Percentiles rank a stretch among this genome's conserved stretches.
Evolutionary conservation across 306 rosid genomes (phyloP).

Genomic region (Lathyrus aphaca): DNA sequence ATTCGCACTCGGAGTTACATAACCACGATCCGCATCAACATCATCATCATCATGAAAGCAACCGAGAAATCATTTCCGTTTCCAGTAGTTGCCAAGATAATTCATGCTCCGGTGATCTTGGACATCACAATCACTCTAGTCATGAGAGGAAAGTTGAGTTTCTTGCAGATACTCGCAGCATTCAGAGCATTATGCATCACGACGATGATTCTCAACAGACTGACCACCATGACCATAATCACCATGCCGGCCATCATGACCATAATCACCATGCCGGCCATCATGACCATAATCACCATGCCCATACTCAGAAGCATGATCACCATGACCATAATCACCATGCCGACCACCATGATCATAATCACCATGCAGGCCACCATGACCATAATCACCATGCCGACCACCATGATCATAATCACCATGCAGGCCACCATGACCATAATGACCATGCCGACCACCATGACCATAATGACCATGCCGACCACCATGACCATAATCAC

Average conservation of each 20-base stretch:
- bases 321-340: slow-evolving; percentile 38
- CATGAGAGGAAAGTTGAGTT: slow-evolving; percentile 37
- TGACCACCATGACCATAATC: slow-evolving; percentile 23
- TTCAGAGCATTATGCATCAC: slow-evolving; percentile 22
- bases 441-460: slow-evolving; percentile 9
- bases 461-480: slow-evolving; percentile 12
- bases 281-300: background rate
- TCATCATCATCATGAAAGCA: slow-evolving; percentile 40
- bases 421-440: slow-evolving; percentile 26
- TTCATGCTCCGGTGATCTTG: slow-evolving; percentile 41
- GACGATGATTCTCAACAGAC: too few relatives aligned
- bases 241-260: slow-evolving; percentile 1
- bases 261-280: slow-evolving; percentile 6
- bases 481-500: background rate
- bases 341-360: slow-evolving; percentile 20
- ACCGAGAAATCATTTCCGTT: slow-evolving; percentile 48
- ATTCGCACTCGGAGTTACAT: slow-evolving; percentile 44
- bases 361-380: background rate
- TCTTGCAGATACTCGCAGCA: slow-evolving; percentile 32
- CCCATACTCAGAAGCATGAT: too few relatives aligned
- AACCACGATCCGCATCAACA: slow-evolving; percentile 42
- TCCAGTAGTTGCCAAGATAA: slow-evolving; percentile 46
- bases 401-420: slow-evolving; percentile 9
- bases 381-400: slow-evolving; percentile 21
- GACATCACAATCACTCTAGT: slow-evolving; percentile 41